These are phyloP conservation scores for Isabelozyma gotoi DNA, from an alignment of 805 yeast genomes.

Conservation along the genomic window DNA sequence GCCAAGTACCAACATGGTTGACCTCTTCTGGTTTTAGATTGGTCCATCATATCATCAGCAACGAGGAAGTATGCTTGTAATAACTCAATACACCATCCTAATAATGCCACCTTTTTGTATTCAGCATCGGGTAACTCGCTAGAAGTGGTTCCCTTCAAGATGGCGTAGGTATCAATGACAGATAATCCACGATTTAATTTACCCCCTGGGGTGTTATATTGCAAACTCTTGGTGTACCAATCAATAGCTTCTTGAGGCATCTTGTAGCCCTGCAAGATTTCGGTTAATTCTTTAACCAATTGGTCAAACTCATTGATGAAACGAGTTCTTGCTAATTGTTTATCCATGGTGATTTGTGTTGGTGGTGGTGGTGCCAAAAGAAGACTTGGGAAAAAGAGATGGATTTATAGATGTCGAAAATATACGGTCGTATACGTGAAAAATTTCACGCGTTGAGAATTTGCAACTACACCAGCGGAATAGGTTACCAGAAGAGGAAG, in stretches of 20 bases:
- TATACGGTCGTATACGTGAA: background rate
- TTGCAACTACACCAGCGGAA: too few species aligned
- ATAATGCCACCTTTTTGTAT: constrained; percentile 78
- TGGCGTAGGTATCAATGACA: constrained; percentile 87
- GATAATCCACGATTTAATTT: constrained; percentile 95
- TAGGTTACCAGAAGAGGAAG: background rate
- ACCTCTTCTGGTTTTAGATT: constrained; percentile 94
- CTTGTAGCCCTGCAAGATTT: constrained; percentile 62
- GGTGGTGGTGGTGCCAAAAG: background rate
- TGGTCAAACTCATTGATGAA: constrained; percentile 71
- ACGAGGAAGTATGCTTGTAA: constrained; percentile 95
- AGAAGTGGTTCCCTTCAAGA: constrained; percentile 60
- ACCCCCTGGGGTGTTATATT: constrained; percentile 94
- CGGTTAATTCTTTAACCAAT: constrained; percentile 72
- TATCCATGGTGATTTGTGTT: constrained; percentile 16
- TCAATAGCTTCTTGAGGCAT: constrained; percentile 83
- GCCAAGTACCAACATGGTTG: constrained; percentile 96
- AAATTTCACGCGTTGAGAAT: too few species aligned
- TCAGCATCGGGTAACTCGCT: constrained; percentile 66
- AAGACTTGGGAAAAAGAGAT: background rate
- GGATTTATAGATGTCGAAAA: background rate
- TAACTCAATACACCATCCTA: constrained; percentile 95
- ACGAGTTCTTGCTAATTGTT: constrained; percentile 46
- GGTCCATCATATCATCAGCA: constrained; percentile 98
- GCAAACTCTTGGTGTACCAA: constrained; percentile 75